A percentile compares a stretch with the other conserved stretches of the same genome.
These are phyloP conservation scores for Monosiga brevicollis DNA, from an alignment of 78 protist species.

Conservation along the genomic window DNA sequence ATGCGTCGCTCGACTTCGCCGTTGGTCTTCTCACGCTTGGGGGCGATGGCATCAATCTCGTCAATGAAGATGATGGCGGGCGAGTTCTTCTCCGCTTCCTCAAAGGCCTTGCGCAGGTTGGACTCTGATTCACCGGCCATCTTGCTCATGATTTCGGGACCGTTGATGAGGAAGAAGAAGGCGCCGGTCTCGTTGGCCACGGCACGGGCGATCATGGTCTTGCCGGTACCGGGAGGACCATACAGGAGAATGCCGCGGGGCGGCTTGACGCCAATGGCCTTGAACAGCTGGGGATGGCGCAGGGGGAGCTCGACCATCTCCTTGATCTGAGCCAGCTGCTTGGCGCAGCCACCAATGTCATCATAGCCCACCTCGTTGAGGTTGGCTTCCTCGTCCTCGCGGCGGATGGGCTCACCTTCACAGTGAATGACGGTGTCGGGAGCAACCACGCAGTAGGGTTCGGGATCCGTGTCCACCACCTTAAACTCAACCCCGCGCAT, in stretches of 20 bases:
- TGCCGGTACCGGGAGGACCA: slow-evolving; percentile 99
- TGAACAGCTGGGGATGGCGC: slow-evolving; percentile 98
- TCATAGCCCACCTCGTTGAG: slow-evolving; percentile 93
- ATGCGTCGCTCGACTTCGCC: slow-evolving; percentile 99
- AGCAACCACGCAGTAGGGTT: slow-evolving; percentile 67
- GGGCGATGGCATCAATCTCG: slow-evolving; percentile 99
- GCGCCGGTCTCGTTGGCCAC: slow-evolving; percentile 99
- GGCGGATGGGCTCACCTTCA: slow-evolving; percentile 99
- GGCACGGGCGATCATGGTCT: slow-evolving; percentile 99
- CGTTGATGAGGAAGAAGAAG: slow-evolving; percentile 99
- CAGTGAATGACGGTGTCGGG: slow-evolving; percentile 96
- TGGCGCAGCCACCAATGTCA: slow-evolving; percentile 98
- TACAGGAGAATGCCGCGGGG: slow-evolving; percentile 83
- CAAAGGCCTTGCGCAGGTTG: slow-evolving; percentile 98
- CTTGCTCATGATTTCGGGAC: slow-evolving; percentile 99
- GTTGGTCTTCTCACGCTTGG: slow-evolving; percentile 98
- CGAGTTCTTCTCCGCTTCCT: slow-evolving; percentile 99
- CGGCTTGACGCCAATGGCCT: slow-evolving; percentile 70
- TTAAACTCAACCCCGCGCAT: slow-evolving; percentile 99
- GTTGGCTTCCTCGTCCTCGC: slow-evolving; percentile 98
- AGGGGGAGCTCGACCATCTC: slow-evolving; percentile 99
- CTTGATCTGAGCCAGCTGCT: slow-evolving; percentile 97
- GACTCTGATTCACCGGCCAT: slow-evolving; percentile 98
- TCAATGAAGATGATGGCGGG: slow-evolving; percentile 99
- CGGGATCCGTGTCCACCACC: slow-evolving; percentile 97